These are phyloP conservation scores for Apocynum venetum DNA, from an alignment of 257 asterid species.

Conservation along the genomic window DNA sequence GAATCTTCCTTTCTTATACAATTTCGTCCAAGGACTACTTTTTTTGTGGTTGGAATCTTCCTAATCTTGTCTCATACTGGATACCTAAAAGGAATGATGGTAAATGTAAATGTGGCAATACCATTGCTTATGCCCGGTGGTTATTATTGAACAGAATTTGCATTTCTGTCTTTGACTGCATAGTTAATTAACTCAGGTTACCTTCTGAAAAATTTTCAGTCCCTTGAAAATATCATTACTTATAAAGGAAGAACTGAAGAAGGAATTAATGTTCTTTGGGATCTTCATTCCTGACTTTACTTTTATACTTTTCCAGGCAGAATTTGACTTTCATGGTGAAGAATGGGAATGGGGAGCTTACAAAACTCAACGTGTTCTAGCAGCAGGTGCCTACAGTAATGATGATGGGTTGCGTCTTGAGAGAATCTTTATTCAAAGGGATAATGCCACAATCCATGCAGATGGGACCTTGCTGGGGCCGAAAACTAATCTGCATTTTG, in stretches of 20 bases:
- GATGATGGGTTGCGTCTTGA: slow-evolving; percentile 97
- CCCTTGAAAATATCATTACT: not conserved
- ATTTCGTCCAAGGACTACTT: not conserved
- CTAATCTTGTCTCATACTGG: not conserved
- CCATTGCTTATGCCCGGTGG: not conserved
- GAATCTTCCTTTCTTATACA: not conserved
- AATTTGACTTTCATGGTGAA: slow-evolving; percentile 94
- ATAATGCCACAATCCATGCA: slow-evolving; percentile 96
- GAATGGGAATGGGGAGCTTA: slow-evolving; percentile 99
- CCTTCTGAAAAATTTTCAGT: not conserved
- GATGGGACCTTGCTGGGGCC: slow-evolving; percentile 97
- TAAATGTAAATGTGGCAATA: not conserved
- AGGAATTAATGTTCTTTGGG: not conserved
- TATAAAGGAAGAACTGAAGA: not conserved
- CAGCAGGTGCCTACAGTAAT: slow-evolving; percentile 95
- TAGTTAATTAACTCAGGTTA: not conserved
- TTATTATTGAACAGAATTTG: not conserved
- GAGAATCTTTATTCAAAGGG: slow-evolving; percentile 88
- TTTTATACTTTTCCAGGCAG: slow-evolving; percentile 54
- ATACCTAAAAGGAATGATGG: not conserved
- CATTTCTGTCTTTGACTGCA: not conserved
- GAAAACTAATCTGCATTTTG: slow-evolving; percentile 91
- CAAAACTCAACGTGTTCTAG: slow-evolving; percentile 88
- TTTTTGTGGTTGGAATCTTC: not conserved
- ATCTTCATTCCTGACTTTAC: not conserved